phyloP scores from a whole-genome alignment of 2,329 filamentous ascomycete species.

The Penicillium sp. region DNA sequence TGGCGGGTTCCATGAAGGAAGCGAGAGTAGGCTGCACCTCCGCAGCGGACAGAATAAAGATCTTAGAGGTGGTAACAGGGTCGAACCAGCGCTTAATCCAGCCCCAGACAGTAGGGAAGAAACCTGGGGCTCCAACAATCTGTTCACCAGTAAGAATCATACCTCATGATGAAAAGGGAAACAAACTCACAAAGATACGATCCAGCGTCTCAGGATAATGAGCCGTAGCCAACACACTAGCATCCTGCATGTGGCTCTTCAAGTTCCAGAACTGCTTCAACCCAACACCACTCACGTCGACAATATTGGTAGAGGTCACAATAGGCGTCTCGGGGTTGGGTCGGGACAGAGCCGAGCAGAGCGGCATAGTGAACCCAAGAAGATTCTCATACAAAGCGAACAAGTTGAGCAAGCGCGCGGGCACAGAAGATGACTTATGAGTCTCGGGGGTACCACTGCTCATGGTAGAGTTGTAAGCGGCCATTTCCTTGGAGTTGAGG shows the following conservation, averaged over 20 bases:
- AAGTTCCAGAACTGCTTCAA: conserved; percentile 96
- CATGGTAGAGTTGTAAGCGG: conserved; percentile 66
- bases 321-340: conserved; percentile 79
- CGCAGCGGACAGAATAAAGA: conserved; percentile 76
- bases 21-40: conserved; percentile 78
- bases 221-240: conserved; percentile 81
- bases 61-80: conserved; percentile 91
- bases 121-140: conserved; percentile 85
- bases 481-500: conserved; percentile 78
- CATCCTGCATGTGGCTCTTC: conserved; percentile 90
- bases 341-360: conserved; percentile 78
- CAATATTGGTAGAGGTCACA: conserved; percentile 90
- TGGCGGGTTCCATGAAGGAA: conserved; percentile 75
- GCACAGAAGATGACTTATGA: conserved; percentile 57
- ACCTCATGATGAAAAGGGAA: background rate
- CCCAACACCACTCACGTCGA: conserved; percentile 85
- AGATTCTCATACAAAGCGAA: conserved; percentile 95
- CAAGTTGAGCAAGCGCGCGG: conserved; percentile 76
- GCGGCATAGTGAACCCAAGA: conserved; percentile 79
- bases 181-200: conserved; percentile 63
- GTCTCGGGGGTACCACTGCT: conserved; percentile 52
- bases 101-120: conserved; percentile 88
- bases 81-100: conserved; percentile 97
- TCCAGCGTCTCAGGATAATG: conserved; percentile 95
- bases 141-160: conserved; percentile 24